Evolutionary conservation across 768 basidiomycete species (phyloP).

Genomic region (Agaricus blazei): DNA sequence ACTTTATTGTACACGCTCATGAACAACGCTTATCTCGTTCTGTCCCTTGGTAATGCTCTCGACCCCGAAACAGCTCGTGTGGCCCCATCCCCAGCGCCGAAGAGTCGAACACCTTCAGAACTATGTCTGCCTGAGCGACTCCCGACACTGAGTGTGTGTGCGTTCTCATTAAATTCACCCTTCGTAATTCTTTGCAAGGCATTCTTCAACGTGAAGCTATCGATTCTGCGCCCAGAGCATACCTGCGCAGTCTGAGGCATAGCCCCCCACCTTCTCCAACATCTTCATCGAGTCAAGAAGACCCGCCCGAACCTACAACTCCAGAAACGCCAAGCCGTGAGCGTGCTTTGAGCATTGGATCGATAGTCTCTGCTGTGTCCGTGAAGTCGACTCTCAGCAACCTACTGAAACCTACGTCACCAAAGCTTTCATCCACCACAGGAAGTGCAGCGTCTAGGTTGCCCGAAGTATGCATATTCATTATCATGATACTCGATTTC

Average conservation of each 20-base stretch:
- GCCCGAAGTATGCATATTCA: background rate
- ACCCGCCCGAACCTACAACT: background rate
- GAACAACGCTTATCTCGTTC: conserved; percentile 47
- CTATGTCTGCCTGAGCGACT: conserved; percentile 67
- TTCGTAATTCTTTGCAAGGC: conserved; percentile 31
- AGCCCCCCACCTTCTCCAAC: background rate
- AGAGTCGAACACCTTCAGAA: conserved; percentile 39
- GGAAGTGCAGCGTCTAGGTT: background rate
- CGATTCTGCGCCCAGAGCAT: conserved; percentile 47
- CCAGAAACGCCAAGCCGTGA: conserved; percentile 9
- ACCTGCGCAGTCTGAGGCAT: conserved; percentile 26
- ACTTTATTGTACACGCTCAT: conserved; percentile 29
- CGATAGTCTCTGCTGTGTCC: conserved; percentile 16
- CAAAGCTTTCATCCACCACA: conserved; percentile 3
- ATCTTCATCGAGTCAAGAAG: background rate
- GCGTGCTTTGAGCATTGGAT: conserved; percentile 16
- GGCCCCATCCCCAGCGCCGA: conserved; percentile 17
- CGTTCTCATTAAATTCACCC: background rate
- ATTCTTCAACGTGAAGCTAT: conserved; percentile 73
- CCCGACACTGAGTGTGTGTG: conserved; percentile 53
- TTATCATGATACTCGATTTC: background rate
- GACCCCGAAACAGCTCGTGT: conserved; percentile 13
- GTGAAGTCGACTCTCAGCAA: conserved; percentile 12
- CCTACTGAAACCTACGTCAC: conserved; percentile 10
- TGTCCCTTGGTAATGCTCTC: conserved; percentile 24